These are phyloP conservation scores for Geotrichum ghanense DNA, from an alignment of 805 yeast species.

Conservation along the genomic window DNA sequence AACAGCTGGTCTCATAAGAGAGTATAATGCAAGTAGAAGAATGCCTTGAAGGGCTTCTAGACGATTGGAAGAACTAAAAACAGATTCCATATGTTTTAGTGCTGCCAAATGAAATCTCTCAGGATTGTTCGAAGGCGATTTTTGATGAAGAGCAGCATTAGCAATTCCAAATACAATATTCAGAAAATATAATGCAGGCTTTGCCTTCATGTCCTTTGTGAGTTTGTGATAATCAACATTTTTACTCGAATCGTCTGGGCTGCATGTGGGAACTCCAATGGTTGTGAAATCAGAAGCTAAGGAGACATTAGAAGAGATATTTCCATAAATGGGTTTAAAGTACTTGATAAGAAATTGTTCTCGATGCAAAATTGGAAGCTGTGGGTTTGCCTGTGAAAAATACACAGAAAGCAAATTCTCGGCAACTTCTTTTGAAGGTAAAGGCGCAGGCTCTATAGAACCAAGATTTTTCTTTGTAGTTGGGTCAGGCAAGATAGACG, in stretches of 20 bases:
- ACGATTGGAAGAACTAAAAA: conserved; percentile 46
- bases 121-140: conserved; percentile 52
- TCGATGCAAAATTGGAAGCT: conserved; percentile 73
- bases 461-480: background rate
- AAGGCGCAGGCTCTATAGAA: conserved; percentile 31
- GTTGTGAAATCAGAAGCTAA: conserved; percentile 30
- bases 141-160: conserved; percentile 59
- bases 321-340: conserved; percentile 75
- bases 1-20: conserved; percentile 77
- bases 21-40: conserved; percentile 53
- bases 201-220: conserved; percentile 2
- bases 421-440: conserved; percentile 67
- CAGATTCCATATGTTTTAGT: conserved; percentile 41
- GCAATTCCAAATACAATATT: conserved; percentile 75
- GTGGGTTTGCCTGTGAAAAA: conserved; percentile 74
- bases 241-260: conserved; percentile 2
- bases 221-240: conserved; percentile 7
- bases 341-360: conserved; percentile 57
- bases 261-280: conserved; percentile 6
- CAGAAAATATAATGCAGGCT: conserved; percentile 43
- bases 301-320: conserved; percentile 37
- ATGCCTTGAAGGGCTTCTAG: conserved; percentile 67
- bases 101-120: conserved; percentile 66
- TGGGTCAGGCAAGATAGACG: background rate
- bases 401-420: conserved; percentile 49